phyloP scores from a whole-genome alignment of 106 monocot genomes.

The Acorus gramineus region DNA sequence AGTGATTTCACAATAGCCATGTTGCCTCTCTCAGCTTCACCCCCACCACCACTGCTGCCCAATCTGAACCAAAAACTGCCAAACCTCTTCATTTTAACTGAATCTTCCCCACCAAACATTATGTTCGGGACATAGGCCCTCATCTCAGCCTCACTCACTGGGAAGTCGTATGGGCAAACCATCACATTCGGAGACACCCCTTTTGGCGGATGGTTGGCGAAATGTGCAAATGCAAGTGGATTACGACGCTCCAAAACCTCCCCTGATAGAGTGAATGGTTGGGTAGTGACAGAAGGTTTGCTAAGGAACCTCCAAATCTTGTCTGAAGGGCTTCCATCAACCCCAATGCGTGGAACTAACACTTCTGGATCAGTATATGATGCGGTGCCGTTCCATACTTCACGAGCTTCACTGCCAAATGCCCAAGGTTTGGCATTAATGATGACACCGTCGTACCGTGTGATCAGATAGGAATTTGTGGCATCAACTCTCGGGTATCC shows the following conservation, averaged over 20 bases:
- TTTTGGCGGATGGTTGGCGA: slow-evolving; percentile 85
- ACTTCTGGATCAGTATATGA: too few species aligned
- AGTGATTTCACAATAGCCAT: slow-evolving; percentile 48
- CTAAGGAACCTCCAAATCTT: slow-evolving; percentile 66
- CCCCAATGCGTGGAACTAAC: slow-evolving; percentile 3
- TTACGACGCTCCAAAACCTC: slow-evolving; percentile 75
- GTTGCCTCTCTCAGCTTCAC: slow-evolving; percentile 6
- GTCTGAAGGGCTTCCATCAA: slow-evolving; percentile 19
- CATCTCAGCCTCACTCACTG: slow-evolving; percentile 51
- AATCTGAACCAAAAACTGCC: slow-evolving; percentile 85
- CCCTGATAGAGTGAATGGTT: slow-evolving; percentile 2
- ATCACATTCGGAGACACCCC: slow-evolving; percentile 66
- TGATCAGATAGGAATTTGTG: slow-evolving; percentile 76
- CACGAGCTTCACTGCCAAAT: slow-evolving; percentile 43
- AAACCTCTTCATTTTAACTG: slow-evolving; percentile 59
- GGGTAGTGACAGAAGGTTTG: slow-evolving; percentile 32
- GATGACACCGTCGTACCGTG: slow-evolving; percentile 74
- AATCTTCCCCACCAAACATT: slow-evolving; percentile 54
- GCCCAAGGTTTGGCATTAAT: slow-evolving; percentile 93
- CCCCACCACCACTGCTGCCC: slow-evolving; percentile 7
- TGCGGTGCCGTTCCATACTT: slow-evolving; percentile 54
- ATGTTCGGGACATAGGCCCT: slow-evolving; percentile 77
- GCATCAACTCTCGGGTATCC: slow-evolving; percentile 88
- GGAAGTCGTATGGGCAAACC: slow-evolving; percentile 95
- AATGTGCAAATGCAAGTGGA: slow-evolving; percentile 90